These are phyloP conservation scores for Tremella fuciformis DNA, from an alignment of 768 basidiomycete species.

Conservation along the genomic window DNA sequence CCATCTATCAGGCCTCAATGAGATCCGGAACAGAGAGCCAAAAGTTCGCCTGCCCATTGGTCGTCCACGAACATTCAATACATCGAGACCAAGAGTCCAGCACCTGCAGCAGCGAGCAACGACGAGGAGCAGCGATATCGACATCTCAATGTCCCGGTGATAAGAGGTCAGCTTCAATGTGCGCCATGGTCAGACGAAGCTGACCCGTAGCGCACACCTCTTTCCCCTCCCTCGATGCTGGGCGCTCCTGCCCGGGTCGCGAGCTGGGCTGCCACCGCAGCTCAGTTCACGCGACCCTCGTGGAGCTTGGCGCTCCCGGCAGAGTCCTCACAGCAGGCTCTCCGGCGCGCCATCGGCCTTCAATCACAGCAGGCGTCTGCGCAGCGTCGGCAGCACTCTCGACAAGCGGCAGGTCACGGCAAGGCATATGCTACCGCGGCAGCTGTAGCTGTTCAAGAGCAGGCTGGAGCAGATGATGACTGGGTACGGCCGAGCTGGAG, in stretches of 20 bases:
- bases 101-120: too few relatives aligned
- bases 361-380: neutral
- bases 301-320: conserved; percentile 12
- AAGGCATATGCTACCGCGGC: neutral
- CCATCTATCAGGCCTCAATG: too few relatives aligned
- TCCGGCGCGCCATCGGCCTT: neutral
- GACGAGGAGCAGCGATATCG: too few relatives aligned
- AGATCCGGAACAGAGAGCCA: too few relatives aligned
- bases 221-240: conserved; percentile 7
- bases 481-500: neutral
- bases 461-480: neutral
- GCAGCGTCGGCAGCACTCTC: neutral
- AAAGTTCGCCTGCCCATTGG: too few relatives aligned
- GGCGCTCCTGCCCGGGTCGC: neutral
- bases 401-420: neutral
- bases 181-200: too few relatives aligned
- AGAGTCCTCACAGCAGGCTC: conserved; percentile 25
- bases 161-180: too few relatives aligned
- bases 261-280: neutral
- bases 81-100: too few relatives aligned
- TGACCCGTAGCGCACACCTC: neutral
- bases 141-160: too few relatives aligned
- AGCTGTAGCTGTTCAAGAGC: conserved; percentile 1
- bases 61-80: too few relatives aligned
- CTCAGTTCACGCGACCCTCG: neutral